phyloP scores from a whole-genome alignment of 1,284 basidiomycete genomes.

The Leccinum pachyderme region DNA sequence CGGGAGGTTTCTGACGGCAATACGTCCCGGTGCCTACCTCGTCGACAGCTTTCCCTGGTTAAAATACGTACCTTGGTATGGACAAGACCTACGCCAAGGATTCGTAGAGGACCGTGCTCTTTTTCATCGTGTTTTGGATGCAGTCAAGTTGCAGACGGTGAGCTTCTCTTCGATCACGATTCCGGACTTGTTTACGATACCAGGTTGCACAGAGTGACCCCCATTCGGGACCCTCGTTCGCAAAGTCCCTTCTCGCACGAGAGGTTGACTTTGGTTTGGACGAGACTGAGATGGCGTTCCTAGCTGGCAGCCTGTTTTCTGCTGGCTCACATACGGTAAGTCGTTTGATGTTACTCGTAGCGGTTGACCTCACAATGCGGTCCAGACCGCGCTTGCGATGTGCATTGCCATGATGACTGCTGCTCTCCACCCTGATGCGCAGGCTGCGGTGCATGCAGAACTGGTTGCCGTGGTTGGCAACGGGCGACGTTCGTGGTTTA shows the following conservation, averaged over 20 bases:
- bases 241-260: conserved; percentile 10
- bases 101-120: conserved; percentile 6
- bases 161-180: neutral
- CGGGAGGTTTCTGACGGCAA: neutral
- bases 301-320: conserved; percentile 6
- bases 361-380: neutral
- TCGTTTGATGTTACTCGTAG: neutral
- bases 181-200: neutral
- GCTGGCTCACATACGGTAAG: conserved; percentile 6
- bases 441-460: conserved; percentile 11
- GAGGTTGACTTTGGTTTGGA: conserved; percentile 10
- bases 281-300: conserved; percentile 17
- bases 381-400: neutral
- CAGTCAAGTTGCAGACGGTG: conserved; percentile 11
- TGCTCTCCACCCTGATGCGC: conserved; percentile 7
- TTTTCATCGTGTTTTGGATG: conserved; percentile 3
- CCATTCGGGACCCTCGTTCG: conserved; percentile 11
- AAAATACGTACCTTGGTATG: conserved; percentile 15
- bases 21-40: conserved; percentile 10
- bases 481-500: conserved; percentile 1
- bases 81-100: conserved; percentile 1
- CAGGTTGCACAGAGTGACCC: conserved; percentile 2
- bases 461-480: conserved; percentile 10
- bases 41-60: conserved; percentile 9
- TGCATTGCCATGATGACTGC: conserved; percentile 4